A percentile compares a stretch with the other conserved stretches of the same genome.
Conservation (phyloP, 129 eudicot species). For the Pulicaria dysenterica region DNA sequence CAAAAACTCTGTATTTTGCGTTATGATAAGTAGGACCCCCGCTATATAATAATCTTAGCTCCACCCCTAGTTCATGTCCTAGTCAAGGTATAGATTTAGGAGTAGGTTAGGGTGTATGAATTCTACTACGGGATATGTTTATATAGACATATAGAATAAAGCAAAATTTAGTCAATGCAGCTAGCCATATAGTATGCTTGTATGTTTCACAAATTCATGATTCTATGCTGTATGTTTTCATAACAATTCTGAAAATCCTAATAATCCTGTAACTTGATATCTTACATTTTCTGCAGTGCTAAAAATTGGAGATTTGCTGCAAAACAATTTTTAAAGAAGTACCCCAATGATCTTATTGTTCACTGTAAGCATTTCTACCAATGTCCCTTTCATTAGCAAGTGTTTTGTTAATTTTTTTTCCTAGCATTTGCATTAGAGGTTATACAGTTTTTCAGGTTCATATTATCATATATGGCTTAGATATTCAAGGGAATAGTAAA, state of each 20-base stretch:
- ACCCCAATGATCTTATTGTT: conserved; percentile 68
- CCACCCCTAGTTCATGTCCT: too few species aligned
- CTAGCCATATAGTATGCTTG: not conserved
- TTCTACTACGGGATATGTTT: too few species aligned
- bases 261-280: not conserved
- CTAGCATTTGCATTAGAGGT: not conserved
- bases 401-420: not conserved
- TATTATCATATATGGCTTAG: conserved; percentile 14
- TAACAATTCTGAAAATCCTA: not conserved
- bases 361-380: conserved; percentile 55
- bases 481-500: conserved; percentile 6
- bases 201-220: not conserved
- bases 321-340: conserved; percentile 67
- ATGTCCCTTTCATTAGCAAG: not conserved
- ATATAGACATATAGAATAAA: not conserved
- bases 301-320: conserved; percentile 76
- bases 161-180: not conserved
- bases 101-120: too few species aligned
- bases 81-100: too few species aligned
- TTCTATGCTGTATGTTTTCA: not conserved
- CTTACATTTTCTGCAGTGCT: conserved; percentile 50
- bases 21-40: too few species aligned
- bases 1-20: too few species aligned
- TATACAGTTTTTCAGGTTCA: not conserved
- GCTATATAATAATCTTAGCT: too few species aligned